Base-by-base conservation (phyloP, 768 basidiomycete genomes). In the Tulasnella sp. region DNA sequence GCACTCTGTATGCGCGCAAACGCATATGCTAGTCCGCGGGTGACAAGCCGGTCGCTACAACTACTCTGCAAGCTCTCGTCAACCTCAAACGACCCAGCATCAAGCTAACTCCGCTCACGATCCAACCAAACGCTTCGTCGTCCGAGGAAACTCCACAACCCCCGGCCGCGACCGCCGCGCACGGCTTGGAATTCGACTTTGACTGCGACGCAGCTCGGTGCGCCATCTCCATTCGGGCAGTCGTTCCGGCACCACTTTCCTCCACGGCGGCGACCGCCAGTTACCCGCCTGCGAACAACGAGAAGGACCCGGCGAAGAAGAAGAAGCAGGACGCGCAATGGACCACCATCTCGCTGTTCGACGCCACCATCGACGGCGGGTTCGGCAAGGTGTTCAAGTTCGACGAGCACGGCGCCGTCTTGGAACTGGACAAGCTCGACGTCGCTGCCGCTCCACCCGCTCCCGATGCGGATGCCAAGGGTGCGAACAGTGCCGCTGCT, bases 71-170 rank as follows among this genome's bases (percentile, higher is more conserved):
- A 86, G 96, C 96, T 0, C 89, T 97, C 46, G 96, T 98, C 82
- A 98, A 98, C 84, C 91, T 98, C 83, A 97, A 97, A 85, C 91
- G 96, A 6, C 96, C 96, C 0, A 92, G 95, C 1, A 89, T 98
- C 46, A 90, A 93, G 18, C 90, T 97, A 4, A 92, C 91, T 11
- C 95, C 93, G 0, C 87, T 94, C 74, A 82, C 64, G 31, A 37
- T 69, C 64, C 64, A 69, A 16, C 64, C 64, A 14, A 69, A 69
- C 64, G 12, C 37, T 28, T 83, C 86, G 31, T 46, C 80, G 42
- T 48, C 79, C 8, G 79, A 80, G 44, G 79, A 80, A 46, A 20
- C 58, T 84, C 89, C 20, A 83, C 88, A 2, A 87, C 88, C 48
- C 89, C 91, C 46, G 46, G 85, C 88, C 79, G 34, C 82, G 75